Percentiles rank a stretch among this genome's conserved stretches.
phyloP scores from a whole-genome alignment of 495 filamentous ascomycete species.

The Neurospora hispaniola region DNA sequence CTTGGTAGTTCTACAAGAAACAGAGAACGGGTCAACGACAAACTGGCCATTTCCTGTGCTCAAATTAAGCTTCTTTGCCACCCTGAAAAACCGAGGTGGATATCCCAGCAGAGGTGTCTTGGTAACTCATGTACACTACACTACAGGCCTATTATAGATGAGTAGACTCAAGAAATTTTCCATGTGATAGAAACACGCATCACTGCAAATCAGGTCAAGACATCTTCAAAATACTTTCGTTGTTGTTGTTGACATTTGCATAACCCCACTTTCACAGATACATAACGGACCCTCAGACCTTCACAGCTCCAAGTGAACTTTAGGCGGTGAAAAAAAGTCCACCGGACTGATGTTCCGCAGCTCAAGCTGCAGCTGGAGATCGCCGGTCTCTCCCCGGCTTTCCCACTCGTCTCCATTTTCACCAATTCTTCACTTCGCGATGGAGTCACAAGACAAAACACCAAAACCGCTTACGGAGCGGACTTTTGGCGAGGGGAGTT shows the following conservation, averaged over 20 bases:
- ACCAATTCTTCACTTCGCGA: background rate
- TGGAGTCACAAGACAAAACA: background rate
- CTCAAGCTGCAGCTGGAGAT: background rate
- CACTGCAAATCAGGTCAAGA: background rate
- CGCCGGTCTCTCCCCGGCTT: background rate
- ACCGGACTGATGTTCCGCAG: background rate
- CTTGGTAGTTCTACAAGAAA: no score
- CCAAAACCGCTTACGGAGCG: background rate
- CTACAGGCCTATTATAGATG: background rate
- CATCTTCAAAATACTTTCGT: background rate
- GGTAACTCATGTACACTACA: background rate
- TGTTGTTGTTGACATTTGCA: background rate
- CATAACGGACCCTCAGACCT: background rate
- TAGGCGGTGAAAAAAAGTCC: background rate
- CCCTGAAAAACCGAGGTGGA: no score
- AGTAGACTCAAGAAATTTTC: background rate
- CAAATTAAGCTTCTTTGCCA: no score
- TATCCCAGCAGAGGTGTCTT: background rate
- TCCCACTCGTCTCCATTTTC: background rate
- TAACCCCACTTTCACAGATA: background rate
- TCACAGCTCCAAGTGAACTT: background rate
- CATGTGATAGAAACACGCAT: background rate
- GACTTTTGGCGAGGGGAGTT: background rate
- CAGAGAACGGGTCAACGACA: no score
- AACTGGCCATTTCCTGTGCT: no score